Evolutionary conservation across 345 rosid species (phyloP), one percentile per base, ranked within the genome.

Genomic region (Aquilaria malaccensis): DNA sequence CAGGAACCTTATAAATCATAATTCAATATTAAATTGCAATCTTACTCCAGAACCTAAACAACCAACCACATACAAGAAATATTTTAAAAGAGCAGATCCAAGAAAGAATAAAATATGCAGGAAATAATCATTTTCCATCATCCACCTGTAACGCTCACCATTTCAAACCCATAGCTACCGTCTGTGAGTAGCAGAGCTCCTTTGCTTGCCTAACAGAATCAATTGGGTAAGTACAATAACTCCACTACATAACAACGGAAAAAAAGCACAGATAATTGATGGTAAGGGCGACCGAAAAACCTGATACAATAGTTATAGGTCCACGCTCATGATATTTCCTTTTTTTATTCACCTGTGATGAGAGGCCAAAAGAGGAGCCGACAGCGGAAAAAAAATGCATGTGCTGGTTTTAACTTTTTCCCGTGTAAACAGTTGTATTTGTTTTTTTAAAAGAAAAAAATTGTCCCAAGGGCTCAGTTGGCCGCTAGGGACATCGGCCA

Each of bases 141-240:
- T 11, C 56, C 15, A 32, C 50, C 31, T 56, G 48, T 31, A 12
- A n/a, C n/a, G 63, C 82, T 75, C 68, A 91, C 96, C 96, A 91
- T 93, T 81, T 93, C 98, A 73, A 93, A 93, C 52, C 98, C 97
- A 56, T 89, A 93, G 76, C 98, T 93, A 76, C 91, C 98, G 61
- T 90, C 97, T 54, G 81, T 78, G 60, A 93, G 78, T 60, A 93
- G 96, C 68, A 93, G 52, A 30, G 97, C 97, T 62, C 72, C 76
- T 68, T 60, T 77, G 77, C 76, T 93, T 93, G 55, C 89, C 98
- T 93, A 69, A 57, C 29, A 58, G n/a, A 66, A 66, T 61, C 31
- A 45, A 74, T 51, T 56, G 74, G 59, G 30, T 37, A 58, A 11
- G 13, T 45, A 52, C 50, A 30, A 49, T 55, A 58, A 63, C 56